Conservation (phyloP, 2,329 filamentous ascomycete species). For the Apiospora aurea region DNA sequence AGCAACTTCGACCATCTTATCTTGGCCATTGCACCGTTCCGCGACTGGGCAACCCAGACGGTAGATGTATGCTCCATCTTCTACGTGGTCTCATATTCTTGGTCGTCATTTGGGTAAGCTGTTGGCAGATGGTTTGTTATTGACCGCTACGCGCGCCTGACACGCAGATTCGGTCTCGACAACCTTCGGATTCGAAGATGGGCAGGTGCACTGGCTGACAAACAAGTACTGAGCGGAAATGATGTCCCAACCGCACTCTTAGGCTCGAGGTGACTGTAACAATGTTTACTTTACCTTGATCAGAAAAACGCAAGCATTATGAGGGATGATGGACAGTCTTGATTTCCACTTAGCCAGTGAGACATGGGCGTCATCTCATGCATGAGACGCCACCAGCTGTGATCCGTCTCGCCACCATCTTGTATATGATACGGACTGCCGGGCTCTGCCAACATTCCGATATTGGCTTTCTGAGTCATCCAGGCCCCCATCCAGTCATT, state of each 20-base stretch:
- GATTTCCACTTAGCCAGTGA: neutral
- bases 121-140: neutral
- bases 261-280: neutral
- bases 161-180: neutral
- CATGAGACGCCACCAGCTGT: neutral
- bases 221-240: neutral
- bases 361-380: neutral
- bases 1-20: neutral
- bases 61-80: too few relatives aligned
- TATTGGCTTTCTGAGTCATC: neutral
- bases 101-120: neutral
- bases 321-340: neutral
- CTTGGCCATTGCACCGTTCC: neutral
- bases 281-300: neutral
- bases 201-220: neutral
- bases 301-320: neutral
- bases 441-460: neutral
- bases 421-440: neutral
- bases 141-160: neutral
- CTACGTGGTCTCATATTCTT: neutral
- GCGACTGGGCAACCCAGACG: neutral
- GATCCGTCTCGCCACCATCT: neutral
- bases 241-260: neutral
- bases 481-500: neutral
- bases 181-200: neutral